Conservation (phyloP, 2,329 filamentous ascomycete species). For the Claviceps paspali region DNA sequence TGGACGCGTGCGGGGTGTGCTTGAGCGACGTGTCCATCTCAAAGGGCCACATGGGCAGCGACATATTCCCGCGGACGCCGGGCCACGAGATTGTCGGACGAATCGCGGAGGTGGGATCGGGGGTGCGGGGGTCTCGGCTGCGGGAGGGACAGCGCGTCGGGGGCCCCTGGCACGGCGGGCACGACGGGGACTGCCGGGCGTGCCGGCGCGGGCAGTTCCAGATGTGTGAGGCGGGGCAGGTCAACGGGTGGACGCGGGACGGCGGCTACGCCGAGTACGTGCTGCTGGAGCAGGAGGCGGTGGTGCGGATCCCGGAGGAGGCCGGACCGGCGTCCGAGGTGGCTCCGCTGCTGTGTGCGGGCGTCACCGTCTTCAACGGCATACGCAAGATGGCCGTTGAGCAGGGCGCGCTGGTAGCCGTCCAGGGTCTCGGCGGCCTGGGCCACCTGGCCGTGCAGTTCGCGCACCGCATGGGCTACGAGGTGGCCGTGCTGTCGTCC, state of each 20-base stretch:
- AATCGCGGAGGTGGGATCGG: constrained; percentile 41
- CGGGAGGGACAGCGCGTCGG: constrained; percentile 50
- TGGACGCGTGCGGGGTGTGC: constrained; percentile 58
- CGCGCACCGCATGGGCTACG: constrained; percentile 60
- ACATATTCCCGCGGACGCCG: constrained; percentile 44
- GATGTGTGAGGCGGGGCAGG: constrained; percentile 44
- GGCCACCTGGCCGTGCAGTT: constrained; percentile 69
- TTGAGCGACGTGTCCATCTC: constrained; percentile 41
- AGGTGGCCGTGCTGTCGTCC: constrained; percentile 51
- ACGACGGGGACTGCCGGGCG: constrained; percentile 43
- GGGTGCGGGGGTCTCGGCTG: constrained; percentile 33
- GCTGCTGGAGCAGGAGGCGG: constrained; percentile 43
- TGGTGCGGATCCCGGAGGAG: constrained; percentile 41
- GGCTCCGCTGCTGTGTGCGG: constrained; percentile 48
- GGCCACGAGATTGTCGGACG: constrained; percentile 59
- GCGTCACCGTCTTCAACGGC: constrained; percentile 47
- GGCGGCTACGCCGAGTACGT: constrained; percentile 57
- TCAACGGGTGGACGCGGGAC: constrained; percentile 52
- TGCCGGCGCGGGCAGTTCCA: constrained; percentile 52
- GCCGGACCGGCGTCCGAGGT: constrained; percentile 36
- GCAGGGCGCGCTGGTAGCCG: constrained; percentile 36
- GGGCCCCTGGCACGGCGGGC: constrained; percentile 30
- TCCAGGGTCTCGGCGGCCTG: constrained; percentile 60
- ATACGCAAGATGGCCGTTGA: constrained; percentile 38
- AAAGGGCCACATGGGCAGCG: constrained; percentile 31